Evolutionary conservation across 2,329 filamentous ascomycete genomes (phyloP).

Genomic region (Claviceps sorghi): DNA sequence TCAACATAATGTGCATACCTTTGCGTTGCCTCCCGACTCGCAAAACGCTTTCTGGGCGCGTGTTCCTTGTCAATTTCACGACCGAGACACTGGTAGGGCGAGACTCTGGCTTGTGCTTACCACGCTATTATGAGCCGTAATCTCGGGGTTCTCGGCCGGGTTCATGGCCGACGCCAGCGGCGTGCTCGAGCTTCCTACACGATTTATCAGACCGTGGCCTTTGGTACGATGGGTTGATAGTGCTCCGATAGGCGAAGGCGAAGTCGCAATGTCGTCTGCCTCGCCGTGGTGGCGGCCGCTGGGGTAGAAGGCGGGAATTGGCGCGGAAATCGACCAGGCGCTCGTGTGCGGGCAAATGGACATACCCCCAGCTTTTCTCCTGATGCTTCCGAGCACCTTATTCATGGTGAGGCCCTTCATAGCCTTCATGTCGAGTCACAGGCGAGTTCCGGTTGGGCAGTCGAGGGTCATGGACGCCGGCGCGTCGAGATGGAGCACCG

Average conservation of each 20-base stretch:
- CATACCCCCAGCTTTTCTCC: conserved; percentile 27
- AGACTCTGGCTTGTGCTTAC: conserved; percentile 29
- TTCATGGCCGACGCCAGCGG: conserved; percentile 12
- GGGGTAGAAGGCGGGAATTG: background rate
- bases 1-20: conserved; percentile 25
- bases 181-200: conserved; percentile 2
- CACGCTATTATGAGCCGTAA: conserved; percentile 49
- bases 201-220: background rate
- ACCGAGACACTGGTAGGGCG: background rate
- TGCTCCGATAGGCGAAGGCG: background rate
- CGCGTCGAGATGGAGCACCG: background rate
- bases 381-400: conserved; percentile 42
- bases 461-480: background rate
- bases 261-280: background rate
- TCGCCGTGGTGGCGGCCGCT: background rate
- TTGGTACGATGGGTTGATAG: background rate
- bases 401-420: conserved; percentile 41
- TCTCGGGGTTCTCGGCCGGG: conserved; percentile 49
- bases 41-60: conserved; percentile 58
- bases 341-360: background rate
- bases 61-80: conserved; percentile 12
- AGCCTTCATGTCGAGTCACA: conserved; percentile 20
- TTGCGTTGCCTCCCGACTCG: conserved; percentile 51
- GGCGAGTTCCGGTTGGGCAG: background rate
- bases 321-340: background rate